phyloP scores from a whole-genome alignment of 2,329 filamentous ascomycete species.

The Penicillium hesseltinei region DNA sequence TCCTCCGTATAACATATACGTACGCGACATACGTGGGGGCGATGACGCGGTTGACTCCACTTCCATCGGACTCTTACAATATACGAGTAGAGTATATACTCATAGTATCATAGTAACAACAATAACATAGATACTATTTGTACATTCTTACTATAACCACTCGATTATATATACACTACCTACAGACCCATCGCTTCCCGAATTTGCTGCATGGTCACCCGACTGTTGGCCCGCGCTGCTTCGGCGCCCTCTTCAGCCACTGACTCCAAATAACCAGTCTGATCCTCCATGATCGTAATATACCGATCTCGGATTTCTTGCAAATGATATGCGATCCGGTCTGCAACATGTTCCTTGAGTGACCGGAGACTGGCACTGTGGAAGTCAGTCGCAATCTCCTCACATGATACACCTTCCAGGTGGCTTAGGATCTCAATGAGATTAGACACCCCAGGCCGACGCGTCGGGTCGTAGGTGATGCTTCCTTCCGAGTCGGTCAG shows the following conservation, averaged over 20 bases:
- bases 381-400: constrained; percentile 50
- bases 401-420: constrained; percentile 52
- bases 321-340: constrained; percentile 36
- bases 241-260: constrained; percentile 33
- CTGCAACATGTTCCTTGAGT: constrained; percentile 64
- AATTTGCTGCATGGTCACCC: constrained; percentile 33
- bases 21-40: constrained; percentile 15
- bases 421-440: constrained; percentile 76
- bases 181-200: constrained; percentile 34
- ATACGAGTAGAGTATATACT: too few species aligned
- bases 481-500: constrained; percentile 69
- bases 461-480: constrained; percentile 69
- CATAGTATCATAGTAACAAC: too few species aligned
- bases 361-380: constrained; percentile 50
- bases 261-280: constrained; percentile 29
- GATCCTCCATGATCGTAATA: constrained; percentile 28
- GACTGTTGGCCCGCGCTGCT: constrained; percentile 33
- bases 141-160: neutral
- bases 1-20: neutral
- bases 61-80: neutral
- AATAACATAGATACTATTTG: neutral
- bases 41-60: constrained; percentile 25
- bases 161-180: neutral
- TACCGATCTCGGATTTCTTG: constrained; percentile 37
- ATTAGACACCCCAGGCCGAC: constrained; percentile 81